Base-by-base conservation (phyloP, 345 rosid species). In the Camelina neglecta region DNA sequence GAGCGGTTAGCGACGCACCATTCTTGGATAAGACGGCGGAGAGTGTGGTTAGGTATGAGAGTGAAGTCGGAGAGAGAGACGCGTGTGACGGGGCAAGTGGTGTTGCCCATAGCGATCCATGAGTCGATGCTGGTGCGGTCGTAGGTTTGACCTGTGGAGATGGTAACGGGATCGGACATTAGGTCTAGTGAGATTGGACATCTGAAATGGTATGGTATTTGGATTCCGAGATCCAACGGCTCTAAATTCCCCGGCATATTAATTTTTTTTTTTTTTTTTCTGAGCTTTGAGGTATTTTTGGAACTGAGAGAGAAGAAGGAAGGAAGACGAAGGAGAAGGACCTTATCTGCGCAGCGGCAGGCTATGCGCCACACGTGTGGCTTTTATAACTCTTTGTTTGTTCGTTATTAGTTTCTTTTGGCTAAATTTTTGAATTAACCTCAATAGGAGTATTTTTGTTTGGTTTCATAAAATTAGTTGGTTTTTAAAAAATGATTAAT, bases 101-200 rank as follows among this genome's bases (percentile, higher is more conserved):
- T 87, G 81, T 95, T 90, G 2, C 99, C 99, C 63, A 90, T 89
- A 35, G 96, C 93, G 36, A 90, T 85, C 98, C 99, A 95, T 0
- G 99, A 89, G 73, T 95, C 99, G 84, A 95, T 95, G 83, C 97
- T 85, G 74, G 89, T 45, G 11, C 99, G 89, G 89, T 95, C 99
- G 81, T 95, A 95, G 53, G 99, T 92, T 69, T 95, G 99, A 42
- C 99, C 99, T 42, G 99, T 92, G 76, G 81, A 67, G 72, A 92
- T 84, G 53, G 94, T 92, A 51, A 95, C 99, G 0, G 99, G 99
- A 85, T 95, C 99, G 23, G 93, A 84, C 98, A 95, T 95, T 23
- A 95, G 89, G 84, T 95, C 99, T 0, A 95, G 86, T 0, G 99
- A 95, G 77, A 95, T 90, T 33, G 99, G 99, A 42, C 99, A 95